Conservation (phyloP, 495 filamentous ascomycete genomes). For the Aspergillus haitiensis region DNA sequence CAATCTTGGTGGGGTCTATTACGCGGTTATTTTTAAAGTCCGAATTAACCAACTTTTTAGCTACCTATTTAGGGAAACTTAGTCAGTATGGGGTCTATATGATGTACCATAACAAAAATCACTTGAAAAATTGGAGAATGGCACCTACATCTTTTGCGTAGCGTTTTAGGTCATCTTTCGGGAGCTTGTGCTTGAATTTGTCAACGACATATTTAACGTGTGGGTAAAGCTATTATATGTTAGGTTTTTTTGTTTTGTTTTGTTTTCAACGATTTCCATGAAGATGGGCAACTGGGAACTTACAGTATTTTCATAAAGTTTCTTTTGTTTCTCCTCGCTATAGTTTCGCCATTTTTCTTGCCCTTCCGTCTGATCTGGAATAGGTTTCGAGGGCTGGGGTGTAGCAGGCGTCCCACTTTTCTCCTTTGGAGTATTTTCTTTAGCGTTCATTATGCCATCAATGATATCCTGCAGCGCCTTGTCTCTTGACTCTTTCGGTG, state of each 20-base stretch:
- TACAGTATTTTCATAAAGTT: slow-evolving; percentile 89
- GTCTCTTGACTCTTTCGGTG: slow-evolving; percentile 66
- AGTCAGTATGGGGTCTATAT: slow-evolving; percentile 9
- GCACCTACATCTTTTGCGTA: slow-evolving; percentile 73
- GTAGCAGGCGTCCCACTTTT: slow-evolving; percentile 52
- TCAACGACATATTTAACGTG: slow-evolving; percentile 81
- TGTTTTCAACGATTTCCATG: too few species aligned
- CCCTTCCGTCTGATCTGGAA: slow-evolving; percentile 62
- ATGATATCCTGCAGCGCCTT: slow-evolving; percentile 80
- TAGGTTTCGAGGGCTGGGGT: slow-evolving; percentile 50
- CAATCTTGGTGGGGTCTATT: slow-evolving; percentile 75
- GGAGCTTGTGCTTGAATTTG: slow-evolving; percentile 80
- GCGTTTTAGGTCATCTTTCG: slow-evolving; percentile 83
- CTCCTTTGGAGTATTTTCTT: slow-evolving; percentile 66
- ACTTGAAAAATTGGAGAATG: neutral
- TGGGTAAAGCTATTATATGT: slow-evolving; percentile 65
- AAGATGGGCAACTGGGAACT: slow-evolving; percentile 21
- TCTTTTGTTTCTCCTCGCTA: slow-evolving; percentile 83
- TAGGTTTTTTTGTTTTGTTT: slow-evolving; percentile 2
- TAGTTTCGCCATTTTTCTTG: slow-evolving; percentile 78
- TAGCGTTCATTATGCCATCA: slow-evolving; percentile 71
- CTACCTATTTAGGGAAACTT: slow-evolving; percentile 43
- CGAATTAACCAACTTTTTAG: slow-evolving; percentile 82
- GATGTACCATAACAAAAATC: neutral
- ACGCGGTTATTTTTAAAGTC: slow-evolving; percentile 88